These are phyloP conservation scores for Trichoderma afroharzianum DNA, from an alignment of 2,329 filamentous ascomycete genomes.

Conservation along the genomic window DNA sequence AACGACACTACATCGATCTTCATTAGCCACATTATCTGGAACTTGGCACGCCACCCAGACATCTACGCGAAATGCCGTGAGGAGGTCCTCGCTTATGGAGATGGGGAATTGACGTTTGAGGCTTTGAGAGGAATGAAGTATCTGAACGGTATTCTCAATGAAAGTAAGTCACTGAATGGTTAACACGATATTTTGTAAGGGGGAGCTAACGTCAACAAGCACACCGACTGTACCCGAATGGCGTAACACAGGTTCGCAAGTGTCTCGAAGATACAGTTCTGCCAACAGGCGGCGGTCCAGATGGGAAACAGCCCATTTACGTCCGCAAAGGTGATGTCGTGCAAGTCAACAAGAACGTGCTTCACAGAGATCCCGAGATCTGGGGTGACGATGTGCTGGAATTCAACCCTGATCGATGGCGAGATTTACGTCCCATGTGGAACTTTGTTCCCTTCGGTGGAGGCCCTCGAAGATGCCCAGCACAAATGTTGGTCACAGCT, in stretches of 20 bases:
- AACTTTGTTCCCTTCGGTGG: slow-evolving; percentile 27
- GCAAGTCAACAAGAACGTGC: slow-evolving; percentile 31
- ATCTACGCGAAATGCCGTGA: not conserved
- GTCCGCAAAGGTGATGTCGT: slow-evolving; percentile 36
- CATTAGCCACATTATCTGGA: not conserved
- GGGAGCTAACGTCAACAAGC: too few relatives aligned
- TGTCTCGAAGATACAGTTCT: too few relatives aligned
- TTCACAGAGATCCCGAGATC: slow-evolving; percentile 37
- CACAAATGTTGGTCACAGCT: not conserved
- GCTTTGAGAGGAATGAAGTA: not conserved
- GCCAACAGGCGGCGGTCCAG: too few relatives aligned
- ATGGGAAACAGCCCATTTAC: too few relatives aligned
- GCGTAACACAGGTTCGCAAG: too few relatives aligned
- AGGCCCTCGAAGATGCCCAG: slow-evolving; percentile 25
- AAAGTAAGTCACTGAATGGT: not conserved
- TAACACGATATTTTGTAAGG: too few relatives aligned
- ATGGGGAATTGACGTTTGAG: not conserved
- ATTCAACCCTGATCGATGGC: slow-evolving; percentile 41
- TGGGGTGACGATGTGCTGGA: slow-evolving; percentile 38
- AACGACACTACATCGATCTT: not conserved
- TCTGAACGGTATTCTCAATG: not conserved
- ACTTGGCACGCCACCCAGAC: not conserved
- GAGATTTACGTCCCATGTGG: slow-evolving; percentile 24
- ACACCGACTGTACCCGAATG: too few relatives aligned
- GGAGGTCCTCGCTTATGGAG: not conserved